Evolutionary conservation across 495 filamentous ascomycete species (phyloP), one percentile per base, ranked within the genome.

Genomic region (Aspergillus sparsus): DNA sequence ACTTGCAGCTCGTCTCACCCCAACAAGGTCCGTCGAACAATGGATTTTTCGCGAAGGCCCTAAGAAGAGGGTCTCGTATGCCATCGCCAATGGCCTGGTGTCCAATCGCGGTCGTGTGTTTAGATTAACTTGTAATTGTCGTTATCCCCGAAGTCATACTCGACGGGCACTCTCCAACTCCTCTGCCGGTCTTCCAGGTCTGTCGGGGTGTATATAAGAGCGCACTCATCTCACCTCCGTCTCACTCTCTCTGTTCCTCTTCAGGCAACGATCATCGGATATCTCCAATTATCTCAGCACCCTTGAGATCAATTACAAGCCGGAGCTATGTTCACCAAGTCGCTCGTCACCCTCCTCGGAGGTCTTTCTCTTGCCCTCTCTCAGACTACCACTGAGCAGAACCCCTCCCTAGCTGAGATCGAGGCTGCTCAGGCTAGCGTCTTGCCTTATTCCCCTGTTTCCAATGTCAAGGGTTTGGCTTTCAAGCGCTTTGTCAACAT

Each of bases 401-500:
- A 60, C 21, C 75, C 73, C 12, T 61, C 70, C 33, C 32, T 61
- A 0, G 58, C 68, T 6, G 68, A 70, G 21, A 75, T 76, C 49
- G 56, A 58, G 3, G 67, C 69, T 10, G 70, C 72, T 10, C 65
- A 65, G 31, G 72, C 69, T 18, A 67, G 69, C 5, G 65, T 62
- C 16, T 59, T 62, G 55, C 73, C 76, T 12, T 63, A 71, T 34
- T 81, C 79, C 11, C 81, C 85, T 16, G 80, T 74, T 16, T 85
- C 81, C 53, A 66, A 82, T 64, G 83, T 90, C 60, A 63, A 77
- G 63, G 88, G 88, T 31, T 75, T 82, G 58, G 82, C 80, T 0
- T 91, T 90, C 63, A 75, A 89, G 66, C 82, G 86, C 12, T 84
- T 89, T 58, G 79, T 85, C 42, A 81, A 82, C 64, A 83, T 91